phyloP scores from a whole-genome alignment of 495 filamentous ascomycete species.

The Talaromyces stipitatus region DNA sequence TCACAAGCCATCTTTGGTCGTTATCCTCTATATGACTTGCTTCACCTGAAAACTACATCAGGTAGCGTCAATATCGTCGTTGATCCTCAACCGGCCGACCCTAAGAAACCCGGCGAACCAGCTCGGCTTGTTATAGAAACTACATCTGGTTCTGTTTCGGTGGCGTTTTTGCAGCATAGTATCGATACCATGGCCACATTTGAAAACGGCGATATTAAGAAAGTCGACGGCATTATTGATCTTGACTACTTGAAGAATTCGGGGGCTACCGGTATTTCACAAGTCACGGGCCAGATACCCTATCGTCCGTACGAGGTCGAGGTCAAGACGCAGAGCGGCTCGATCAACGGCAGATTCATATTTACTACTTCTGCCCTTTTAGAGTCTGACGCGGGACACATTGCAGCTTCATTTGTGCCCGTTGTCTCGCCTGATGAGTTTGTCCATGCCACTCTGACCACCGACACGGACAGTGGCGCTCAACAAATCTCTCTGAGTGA shows the following conservation, averaged over 20 bases:
- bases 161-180: not conserved
- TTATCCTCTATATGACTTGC: slow-evolving; percentile 20
- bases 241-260: not conserved
- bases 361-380: slow-evolving; percentile 8
- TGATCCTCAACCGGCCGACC: slow-evolving; percentile 13
- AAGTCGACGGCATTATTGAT: not conserved
- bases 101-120: slow-evolving; percentile 10
- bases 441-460: not conserved
- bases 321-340: slow-evolving; percentile 9
- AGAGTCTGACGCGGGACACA: slow-evolving; percentile 2
- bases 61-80: slow-evolving; percentile 11
- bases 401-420: slow-evolving; percentile 8
- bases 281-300: slow-evolving; percentile 1
- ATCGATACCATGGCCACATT: not conserved
- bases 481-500: slow-evolving; percentile 8
- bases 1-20: slow-evolving; percentile 6
- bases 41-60: slow-evolving; percentile 15
- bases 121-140: slow-evolving; percentile 10
- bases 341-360: slow-evolving; percentile 8
- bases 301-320: slow-evolving; percentile 12
- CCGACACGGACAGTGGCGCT: not conserved
- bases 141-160: slow-evolving; percentile 6
- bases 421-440: not conserved
- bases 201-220: not conserved
- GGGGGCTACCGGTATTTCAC: not conserved